Evolutionary conservation across 129 eudicot genomes (phyloP).

Genomic region (Smallanthus sonchifolius): DNA sequence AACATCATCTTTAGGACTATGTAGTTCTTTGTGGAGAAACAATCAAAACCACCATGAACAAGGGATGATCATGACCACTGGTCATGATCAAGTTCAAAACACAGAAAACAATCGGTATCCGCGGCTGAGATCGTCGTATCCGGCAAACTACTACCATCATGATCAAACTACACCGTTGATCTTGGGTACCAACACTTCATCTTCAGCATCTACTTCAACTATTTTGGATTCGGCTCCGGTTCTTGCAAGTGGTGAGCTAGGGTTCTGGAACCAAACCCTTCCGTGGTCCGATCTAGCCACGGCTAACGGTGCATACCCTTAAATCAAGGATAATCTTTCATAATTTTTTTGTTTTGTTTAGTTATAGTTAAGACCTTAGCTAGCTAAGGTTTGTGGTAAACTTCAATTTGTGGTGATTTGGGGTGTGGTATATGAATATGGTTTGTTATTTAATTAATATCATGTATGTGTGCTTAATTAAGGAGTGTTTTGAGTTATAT

Average conservation of each 20-base stretch:
- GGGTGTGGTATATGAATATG: conserved; percentile 75
- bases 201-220: conserved; percentile 33
- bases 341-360: conserved; percentile 13
- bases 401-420: conserved; percentile 31
- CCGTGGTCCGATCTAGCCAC: conserved; percentile 67
- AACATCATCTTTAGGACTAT: conserved; percentile 29
- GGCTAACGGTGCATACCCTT: conserved; percentile 68
- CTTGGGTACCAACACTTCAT: conserved; percentile 39
- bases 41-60: conserved; percentile 34
- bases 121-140: conserved; percentile 47
- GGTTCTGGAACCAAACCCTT: conserved; percentile 60
- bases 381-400: conserved; percentile 34
- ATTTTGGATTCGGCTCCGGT: conserved; percentile 64
- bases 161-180: conserved; percentile 36
- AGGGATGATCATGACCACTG: conserved; percentile 33
- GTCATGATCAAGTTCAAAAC: conserved; percentile 41
- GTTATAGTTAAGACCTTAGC: conserved; percentile 23
- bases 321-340: conserved; percentile 17
- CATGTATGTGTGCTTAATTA: conserved; percentile 37
- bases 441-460: conserved; percentile 26
- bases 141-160: conserved; percentile 30
- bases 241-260: conserved; percentile 46
- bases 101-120: conserved; percentile 42
- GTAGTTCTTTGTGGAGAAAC: conserved; percentile 47
- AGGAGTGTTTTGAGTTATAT: conserved; percentile 34